Base-by-base conservation (phyloP, 1,139 yeast species). In the Saccharomycopsis crataegensis region DNA sequence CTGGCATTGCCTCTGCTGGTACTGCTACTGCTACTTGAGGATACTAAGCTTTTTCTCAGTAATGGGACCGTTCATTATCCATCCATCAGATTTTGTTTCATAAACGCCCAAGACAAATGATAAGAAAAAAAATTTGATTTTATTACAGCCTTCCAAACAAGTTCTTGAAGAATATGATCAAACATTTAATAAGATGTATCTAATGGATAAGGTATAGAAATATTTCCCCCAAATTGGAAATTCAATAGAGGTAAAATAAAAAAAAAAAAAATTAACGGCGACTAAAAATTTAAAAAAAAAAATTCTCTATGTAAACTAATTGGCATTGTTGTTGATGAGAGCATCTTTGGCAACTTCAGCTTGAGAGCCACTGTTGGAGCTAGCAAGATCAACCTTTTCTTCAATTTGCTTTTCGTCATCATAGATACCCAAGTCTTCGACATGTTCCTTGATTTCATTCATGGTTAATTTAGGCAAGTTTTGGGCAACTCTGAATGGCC, bases 401-500 rank as follows among this genome's bases (percentile, higher is more conserved):
- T 54, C 54, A 43, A 47, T 44, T 22, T 50, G 50, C 33, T 54
- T 54, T 41, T 51, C 55, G 31, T 51, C 54, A 14, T 54, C 54
- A 48, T 51, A 48, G 16, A 54, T 36, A 44, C 55, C 57, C 44
- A 51, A 51, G 31, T 51, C 55, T 11, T 51, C 57, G 16, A 45
- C 45, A 34, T 51, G 42, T 6, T 43, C 48, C 37, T 51, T 44
- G 46, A 54, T 50, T 60, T 62, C 57, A 57, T 59, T 50, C 58
- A 62, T 53, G 51, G 75, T 64, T 59, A 77, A 70, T 64, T 72
- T 74, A 38, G 81, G 81, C 69, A 77, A 59, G 56, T 75, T 70
- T 31, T 75, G 76, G 50, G 81, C 80, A 41, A 77, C 79, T 72
- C 79, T 76, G 79, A 78, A 77, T 46, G 80, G 74, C 63, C 68